phyloP scores from a whole-genome alignment of 305 asterid species.

The Petunia hybrid region DNA sequence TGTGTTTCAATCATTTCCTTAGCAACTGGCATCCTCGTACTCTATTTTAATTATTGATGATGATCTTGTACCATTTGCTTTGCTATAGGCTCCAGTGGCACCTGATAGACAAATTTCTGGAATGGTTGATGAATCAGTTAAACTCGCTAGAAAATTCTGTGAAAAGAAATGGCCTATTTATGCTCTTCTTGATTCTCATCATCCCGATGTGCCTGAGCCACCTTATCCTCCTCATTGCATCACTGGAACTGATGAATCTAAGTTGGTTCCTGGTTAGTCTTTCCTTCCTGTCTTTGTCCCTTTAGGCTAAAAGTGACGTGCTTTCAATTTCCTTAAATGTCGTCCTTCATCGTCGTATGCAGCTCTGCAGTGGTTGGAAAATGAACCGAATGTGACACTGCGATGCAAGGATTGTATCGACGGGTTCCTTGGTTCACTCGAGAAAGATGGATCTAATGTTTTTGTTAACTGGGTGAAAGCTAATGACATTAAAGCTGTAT shows the following conservation, averaged over 20 bases:
- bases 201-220: conserved; percentile 87
- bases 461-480: conserved; percentile 88
- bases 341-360: conserved; percentile 39
- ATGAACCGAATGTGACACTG: conserved; percentile 74
- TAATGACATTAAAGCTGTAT: conserved; percentile 70
- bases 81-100: conserved; percentile 76
- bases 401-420: conserved; percentile 84
- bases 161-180: conserved; percentile 79
- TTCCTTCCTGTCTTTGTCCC: neutral
- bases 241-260: conserved; percentile 75
- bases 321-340: conserved; percentile 24
- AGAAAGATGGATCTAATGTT: conserved; percentile 82
- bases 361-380: conserved; percentile 86
- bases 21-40: neutral
- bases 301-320: neutral
- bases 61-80: conserved; percentile 28
- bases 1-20: neutral
- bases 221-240: conserved; percentile 97
- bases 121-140: conserved; percentile 87
- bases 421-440: conserved; percentile 83
- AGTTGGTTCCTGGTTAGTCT: conserved; percentile 73
- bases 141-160: conserved; percentile 68
- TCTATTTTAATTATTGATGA: neutral
- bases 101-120: conserved; percentile 70
- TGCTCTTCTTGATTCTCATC: conserved; percentile 78